Evolutionary conservation across 306 rosid species (phyloP).

Genomic region (Rosa chinensis): DNA sequence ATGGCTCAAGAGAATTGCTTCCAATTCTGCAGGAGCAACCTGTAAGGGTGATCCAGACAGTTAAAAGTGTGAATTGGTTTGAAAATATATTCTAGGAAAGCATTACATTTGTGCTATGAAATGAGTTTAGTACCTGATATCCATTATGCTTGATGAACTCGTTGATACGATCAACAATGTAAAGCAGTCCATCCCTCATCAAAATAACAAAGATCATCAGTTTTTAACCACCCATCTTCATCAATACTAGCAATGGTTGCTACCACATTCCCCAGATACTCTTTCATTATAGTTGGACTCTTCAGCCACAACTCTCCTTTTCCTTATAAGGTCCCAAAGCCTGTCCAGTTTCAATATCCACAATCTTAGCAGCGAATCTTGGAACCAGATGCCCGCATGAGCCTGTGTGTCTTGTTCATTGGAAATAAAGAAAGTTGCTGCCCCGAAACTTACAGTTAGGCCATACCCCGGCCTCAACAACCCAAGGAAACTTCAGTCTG

Average conservation of each 20-base stretch:
- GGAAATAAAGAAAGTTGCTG: conserved; percentile 42
- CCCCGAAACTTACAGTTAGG: conserved; percentile 71
- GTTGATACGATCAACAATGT: conserved; percentile 70
- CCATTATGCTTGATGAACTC: conserved; percentile 93
- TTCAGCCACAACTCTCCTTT: conserved; percentile 81
- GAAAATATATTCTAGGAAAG: neutral
- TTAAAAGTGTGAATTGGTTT: neutral
- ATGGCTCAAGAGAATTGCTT: conserved; percentile 76
- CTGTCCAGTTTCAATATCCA: conserved; percentile 57
- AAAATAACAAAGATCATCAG: conserved; percentile 81
- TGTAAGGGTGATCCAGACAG: conserved; percentile 20
- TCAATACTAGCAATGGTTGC: conserved; percentile 62
- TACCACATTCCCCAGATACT: conserved; percentile 63
- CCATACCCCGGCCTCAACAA: conserved; percentile 84
- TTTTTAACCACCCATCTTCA: conserved; percentile 71
- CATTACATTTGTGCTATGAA: neutral
- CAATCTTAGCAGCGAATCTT: conserved; percentile 59
- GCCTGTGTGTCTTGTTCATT: conserved; percentile 43
- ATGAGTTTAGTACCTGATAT: conserved; percentile 56
- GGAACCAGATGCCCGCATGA: conserved; percentile 66
- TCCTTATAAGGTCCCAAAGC: conserved; percentile 58
- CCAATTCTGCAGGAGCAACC: conserved; percentile 97
- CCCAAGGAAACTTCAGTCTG: conserved; percentile 75
- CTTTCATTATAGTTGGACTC: conserved; percentile 75
- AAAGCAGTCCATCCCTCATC: conserved; percentile 67